These are phyloP conservation scores for Phytophthora aleatoria DNA, from an alignment of 352 stramenopile species.

Conservation along the genomic window DNA sequence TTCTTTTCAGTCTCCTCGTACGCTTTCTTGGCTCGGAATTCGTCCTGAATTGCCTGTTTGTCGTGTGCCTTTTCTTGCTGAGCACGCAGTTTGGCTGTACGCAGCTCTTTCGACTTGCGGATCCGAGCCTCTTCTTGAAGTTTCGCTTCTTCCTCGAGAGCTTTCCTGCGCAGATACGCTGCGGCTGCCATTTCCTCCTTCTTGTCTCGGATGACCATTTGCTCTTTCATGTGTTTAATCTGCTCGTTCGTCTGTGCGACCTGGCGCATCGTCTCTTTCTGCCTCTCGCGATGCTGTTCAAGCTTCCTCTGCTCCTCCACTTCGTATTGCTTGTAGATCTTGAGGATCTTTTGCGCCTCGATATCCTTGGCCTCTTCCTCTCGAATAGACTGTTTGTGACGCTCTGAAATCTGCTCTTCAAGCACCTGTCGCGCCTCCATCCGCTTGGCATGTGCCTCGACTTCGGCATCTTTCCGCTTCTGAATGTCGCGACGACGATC, in stretches of 20 bases:
- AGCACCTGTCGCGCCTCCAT: slow-evolving; percentile 71
- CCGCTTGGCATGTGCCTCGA: slow-evolving; percentile 46
- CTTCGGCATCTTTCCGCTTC: slow-evolving; percentile 49
- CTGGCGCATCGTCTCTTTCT: slow-evolving; percentile 49
- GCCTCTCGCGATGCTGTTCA: slow-evolving; percentile 49
- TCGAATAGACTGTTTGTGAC: slow-evolving; percentile 69
- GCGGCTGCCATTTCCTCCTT: slow-evolving; percentile 68
- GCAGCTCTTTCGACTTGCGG: slow-evolving; percentile 72
- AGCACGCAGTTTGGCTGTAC: slow-evolving; percentile 71
- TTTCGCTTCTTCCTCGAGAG: slow-evolving; percentile 68
- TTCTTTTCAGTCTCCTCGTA: slow-evolving; percentile 72
- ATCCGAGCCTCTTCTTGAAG: slow-evolving; percentile 65
- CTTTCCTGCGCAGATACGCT: slow-evolving; percentile 77
- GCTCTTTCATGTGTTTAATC: slow-evolving; percentile 73
- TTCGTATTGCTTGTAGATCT: slow-evolving; percentile 85
- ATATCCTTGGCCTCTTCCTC: slow-evolving; percentile 81
- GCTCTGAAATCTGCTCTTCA: slow-evolving; percentile 72
- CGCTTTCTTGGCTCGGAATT: slow-evolving; percentile 75
- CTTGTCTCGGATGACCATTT: slow-evolving; percentile 49
- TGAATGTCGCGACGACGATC: slow-evolving; percentile 63
- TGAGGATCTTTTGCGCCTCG: slow-evolving; percentile 79
- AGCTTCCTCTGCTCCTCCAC: slow-evolving; percentile 64
- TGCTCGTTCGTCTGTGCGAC: slow-evolving; percentile 68
- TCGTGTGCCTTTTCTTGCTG: slow-evolving; percentile 86
- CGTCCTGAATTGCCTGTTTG: slow-evolving; percentile 68